These are phyloP conservation scores for Mesotaenium endlicherianum DNA, from an alignment of 139 green algal species.

Conservation along the genomic window DNA sequence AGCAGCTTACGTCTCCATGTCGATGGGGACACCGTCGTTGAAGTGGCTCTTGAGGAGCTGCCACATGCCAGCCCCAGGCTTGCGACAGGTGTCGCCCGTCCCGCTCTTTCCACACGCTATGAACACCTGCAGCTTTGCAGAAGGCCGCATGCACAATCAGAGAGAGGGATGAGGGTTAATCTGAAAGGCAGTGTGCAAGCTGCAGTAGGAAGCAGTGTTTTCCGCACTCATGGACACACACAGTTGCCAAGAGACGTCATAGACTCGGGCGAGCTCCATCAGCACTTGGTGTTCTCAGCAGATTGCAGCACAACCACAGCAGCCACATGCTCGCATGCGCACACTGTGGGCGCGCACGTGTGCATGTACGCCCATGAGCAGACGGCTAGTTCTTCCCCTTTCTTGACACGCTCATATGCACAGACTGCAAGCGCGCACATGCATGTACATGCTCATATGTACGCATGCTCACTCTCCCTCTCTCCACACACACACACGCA, in stretches of 20 bases:
- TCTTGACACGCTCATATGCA: no score
- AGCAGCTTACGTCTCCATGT: no score
- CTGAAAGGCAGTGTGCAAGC: background rate
- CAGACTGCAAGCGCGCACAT: no score
- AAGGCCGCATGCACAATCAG: background rate
- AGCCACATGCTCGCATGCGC: no score
- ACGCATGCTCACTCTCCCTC: no score
- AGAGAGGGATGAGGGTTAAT: background rate
- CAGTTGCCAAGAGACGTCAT: background rate
- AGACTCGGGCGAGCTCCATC: background rate
- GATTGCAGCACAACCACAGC: background rate
- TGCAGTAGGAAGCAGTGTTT: background rate
- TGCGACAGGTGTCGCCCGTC: background rate
- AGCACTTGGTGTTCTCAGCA: background rate
- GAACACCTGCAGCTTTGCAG: background rate
- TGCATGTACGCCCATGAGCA: no score
- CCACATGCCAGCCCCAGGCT: constrained; percentile 9
- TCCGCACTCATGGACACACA: background rate
- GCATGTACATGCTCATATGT: no score
- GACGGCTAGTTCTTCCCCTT: no score
- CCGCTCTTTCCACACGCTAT: constrained; percentile 2
- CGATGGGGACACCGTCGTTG: no score
- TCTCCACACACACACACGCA: background rate
- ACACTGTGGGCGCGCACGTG: no score
- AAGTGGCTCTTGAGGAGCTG: no score